Evolutionary conservation across 306 rosid species (phyloP).

Genomic region (Dryas alaskensis): DNA sequence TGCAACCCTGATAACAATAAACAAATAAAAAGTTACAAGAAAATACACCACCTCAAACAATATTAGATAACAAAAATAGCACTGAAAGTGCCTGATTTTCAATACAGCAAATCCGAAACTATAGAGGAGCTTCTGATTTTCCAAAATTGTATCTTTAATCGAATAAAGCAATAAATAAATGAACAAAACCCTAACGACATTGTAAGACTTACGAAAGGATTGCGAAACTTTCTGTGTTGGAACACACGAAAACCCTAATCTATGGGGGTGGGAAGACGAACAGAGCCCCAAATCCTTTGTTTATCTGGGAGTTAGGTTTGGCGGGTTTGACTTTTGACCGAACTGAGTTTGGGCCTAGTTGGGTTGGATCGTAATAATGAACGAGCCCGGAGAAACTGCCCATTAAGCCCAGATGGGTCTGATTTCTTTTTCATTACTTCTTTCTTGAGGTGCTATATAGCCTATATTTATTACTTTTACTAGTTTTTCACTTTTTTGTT

Average conservation of each 20-base stretch:
- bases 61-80: neutral
- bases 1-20: neutral
- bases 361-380: neutral
- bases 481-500: too few species aligned
- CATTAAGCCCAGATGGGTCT: neutral
- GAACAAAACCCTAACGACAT: conserved; percentile 1
- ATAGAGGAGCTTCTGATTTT: neutral
- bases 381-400: neutral
- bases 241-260: conserved; percentile 33
- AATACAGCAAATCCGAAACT: neutral
- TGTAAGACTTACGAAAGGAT: neutral
- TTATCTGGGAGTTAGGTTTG: neutral
- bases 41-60: neutral
- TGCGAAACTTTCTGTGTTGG: neutral
- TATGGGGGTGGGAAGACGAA: conserved; percentile 3
- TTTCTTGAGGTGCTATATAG: too few species aligned
- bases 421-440: too few species aligned
- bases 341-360: conserved; percentile 1
- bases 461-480: too few species aligned
- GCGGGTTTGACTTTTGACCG: neutral
- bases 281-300: neutral
- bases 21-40: neutral
- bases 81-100: neutral
- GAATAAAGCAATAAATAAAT: neutral
- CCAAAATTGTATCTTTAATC: neutral